Conservation (phyloP, 495 filamentous ascomycete species). For the Parathielavia hyrcaniae region DNA sequence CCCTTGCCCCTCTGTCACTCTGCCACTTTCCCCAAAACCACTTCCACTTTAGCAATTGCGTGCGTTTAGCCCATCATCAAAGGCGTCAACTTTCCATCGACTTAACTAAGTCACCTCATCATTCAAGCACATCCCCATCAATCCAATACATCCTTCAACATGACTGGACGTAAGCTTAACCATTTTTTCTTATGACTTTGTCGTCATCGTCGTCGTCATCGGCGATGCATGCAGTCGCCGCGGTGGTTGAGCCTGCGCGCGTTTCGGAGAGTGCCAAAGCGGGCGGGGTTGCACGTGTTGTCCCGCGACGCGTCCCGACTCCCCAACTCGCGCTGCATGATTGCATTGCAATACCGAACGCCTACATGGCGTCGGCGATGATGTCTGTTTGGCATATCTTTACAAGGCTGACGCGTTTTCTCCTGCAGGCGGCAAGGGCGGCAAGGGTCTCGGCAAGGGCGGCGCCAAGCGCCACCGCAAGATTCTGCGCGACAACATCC, state of each 20-base stretch:
- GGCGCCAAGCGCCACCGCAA: conserved; percentile 95
- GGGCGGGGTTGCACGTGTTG: conserved; percentile 15
- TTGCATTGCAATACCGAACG: neutral
- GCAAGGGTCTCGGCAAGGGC: conserved; percentile 85
- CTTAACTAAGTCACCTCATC: conserved; percentile 28
- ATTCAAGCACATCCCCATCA: conserved; percentile 27
- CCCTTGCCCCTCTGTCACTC: conserved; percentile 4
- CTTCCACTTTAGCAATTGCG: conserved; percentile 12
- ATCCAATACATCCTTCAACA: conserved; percentile 47
- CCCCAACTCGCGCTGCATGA: neutral
- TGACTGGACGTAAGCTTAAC: conserved; percentile 95
- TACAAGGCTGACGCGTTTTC: conserved; percentile 22
- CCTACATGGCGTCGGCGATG: no score
- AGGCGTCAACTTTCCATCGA: conserved; percentile 28
- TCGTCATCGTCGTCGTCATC: conserved; percentile 18
- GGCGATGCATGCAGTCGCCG: conserved; percentile 15
- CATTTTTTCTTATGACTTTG: conserved; percentile 13
- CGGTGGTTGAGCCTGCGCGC: conserved; percentile 11
- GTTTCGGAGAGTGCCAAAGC: conserved; percentile 7
- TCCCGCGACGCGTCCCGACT: conserved; percentile 17
- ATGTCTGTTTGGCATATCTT: no score
- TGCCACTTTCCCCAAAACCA: conserved; percentile 13
- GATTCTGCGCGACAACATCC: conserved; percentile 99
- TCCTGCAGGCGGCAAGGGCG: conserved; percentile 66
- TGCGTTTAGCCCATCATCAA: conserved; percentile 24